Evolutionary conservation across 2,329 filamentous ascomycete species (phyloP).

Genomic region (Dryadomyces quercivorus): DNA sequence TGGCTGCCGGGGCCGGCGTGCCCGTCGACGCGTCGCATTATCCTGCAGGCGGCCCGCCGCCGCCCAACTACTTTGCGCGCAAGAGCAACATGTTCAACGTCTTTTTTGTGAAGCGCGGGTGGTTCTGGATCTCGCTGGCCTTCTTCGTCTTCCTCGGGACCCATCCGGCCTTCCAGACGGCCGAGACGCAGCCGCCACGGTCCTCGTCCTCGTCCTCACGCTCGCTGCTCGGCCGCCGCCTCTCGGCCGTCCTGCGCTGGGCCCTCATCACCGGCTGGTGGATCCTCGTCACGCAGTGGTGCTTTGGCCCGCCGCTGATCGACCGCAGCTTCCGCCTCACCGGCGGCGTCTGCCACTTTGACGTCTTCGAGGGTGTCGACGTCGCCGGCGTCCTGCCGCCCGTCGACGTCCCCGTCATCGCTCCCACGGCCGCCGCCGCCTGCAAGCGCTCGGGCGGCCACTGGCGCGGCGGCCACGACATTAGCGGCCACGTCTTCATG

Average conservation of each 20-base stretch:
- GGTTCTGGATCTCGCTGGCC: slow-evolving; percentile 76
- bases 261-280: slow-evolving; percentile 62
- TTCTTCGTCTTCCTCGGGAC: slow-evolving; percentile 59
- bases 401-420: neutral
- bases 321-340: slow-evolving; percentile 83
- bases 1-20: slow-evolving; percentile 5
- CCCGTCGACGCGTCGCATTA: slow-evolving; percentile 21
- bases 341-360: slow-evolving; percentile 67
- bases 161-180: slow-evolving; percentile 41
- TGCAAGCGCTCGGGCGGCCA: slow-evolving; percentile 72
- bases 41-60: slow-evolving; percentile 23
- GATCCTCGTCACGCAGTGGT: slow-evolving; percentile 91
- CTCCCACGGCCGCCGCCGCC: slow-evolving; percentile 48
- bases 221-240: slow-evolving; percentile 18
- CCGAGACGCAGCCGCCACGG: neutral
- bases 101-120: slow-evolving; percentile 89
- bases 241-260: slow-evolving; percentile 54
- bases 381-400: slow-evolving; percentile 22
- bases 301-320: slow-evolving; percentile 80
- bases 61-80: slow-evolving; percentile 81
- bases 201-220: slow-evolving; percentile 10
- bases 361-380: slow-evolving; percentile 29
- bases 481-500: slow-evolving; percentile 90
- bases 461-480: slow-evolving; percentile 93
- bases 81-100: slow-evolving; percentile 90